Evolutionary conservation across 2,329 filamentous ascomycete genomes (phyloP).

Genomic region (Colletotrichum sp.): DNA sequence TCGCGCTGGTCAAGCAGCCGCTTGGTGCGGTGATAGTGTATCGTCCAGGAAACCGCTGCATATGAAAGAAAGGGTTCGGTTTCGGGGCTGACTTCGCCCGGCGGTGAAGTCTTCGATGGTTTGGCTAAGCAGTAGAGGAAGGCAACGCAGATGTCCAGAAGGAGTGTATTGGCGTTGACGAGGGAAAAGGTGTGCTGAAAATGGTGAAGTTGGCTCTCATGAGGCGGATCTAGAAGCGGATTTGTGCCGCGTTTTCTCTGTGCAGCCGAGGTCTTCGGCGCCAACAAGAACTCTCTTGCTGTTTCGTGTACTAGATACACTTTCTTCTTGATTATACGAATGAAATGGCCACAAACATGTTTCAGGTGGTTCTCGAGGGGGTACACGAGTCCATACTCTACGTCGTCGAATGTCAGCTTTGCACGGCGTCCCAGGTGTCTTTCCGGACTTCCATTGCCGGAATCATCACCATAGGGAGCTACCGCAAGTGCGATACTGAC

Average conservation of each 20-base stretch:
- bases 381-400: slow-evolving; percentile 21
- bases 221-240: too few relatives aligned
- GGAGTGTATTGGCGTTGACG: not conserved
- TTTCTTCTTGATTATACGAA: slow-evolving; percentile 20
- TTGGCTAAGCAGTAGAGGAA: not conserved
- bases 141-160: not conserved
- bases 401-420: slow-evolving; percentile 2
- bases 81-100: not conserved
- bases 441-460: not conserved
- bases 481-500: slow-evolving; percentile 23
- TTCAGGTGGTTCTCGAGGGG: slow-evolving; percentile 23
- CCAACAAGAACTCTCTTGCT: slow-evolving; percentile 25
- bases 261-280: not conserved
- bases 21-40: not conserved
- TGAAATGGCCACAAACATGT: slow-evolving; percentile 20
- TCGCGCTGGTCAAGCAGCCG: not conserved
- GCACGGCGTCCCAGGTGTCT: not conserved
- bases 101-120: not conserved
- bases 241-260: not conserved
- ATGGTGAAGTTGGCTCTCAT: not conserved
- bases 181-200: not conserved
- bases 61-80: not conserved
- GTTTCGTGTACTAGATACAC: slow-evolving; percentile 28
- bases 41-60: not conserved
- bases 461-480: not conserved